Conservation (phyloP, 768 basidiomycete genomes). For the Phaeotremella skinneri region DNA sequence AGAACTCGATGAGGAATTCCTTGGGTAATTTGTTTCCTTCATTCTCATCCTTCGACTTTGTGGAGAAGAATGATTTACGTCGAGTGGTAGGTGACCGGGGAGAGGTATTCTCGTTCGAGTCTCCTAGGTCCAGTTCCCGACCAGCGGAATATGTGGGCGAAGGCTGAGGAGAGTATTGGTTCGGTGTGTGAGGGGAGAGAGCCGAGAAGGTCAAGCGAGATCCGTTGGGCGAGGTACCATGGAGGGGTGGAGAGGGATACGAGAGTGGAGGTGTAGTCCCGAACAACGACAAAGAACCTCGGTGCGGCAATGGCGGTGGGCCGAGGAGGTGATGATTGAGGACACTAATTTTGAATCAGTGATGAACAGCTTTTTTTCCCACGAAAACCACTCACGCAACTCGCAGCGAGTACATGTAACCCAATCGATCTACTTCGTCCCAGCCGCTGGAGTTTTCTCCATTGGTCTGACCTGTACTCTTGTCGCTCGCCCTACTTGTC, state of each 20-base stretch:
- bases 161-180: slow-evolving; percentile 1
- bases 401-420: slow-evolving; percentile 43
- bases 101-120: slow-evolving; percentile 6
- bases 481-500: background rate
- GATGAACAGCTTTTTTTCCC: background rate
- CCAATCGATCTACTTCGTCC: slow-evolving; percentile 38
- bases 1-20: slow-evolving; percentile 48
- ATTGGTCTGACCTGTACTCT: background rate
- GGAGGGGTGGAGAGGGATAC: slow-evolving; percentile 23
- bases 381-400: slow-evolving; percentile 37
- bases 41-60: slow-evolving; percentile 12
- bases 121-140: background rate
- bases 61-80: slow-evolving; percentile 7
- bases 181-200: slow-evolving; percentile 5
- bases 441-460: background rate
- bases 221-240: slow-evolving; percentile 30
- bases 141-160: background rate
- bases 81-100: slow-evolving; percentile 9
- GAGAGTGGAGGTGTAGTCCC: slow-evolving; percentile 18
- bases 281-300: slow-evolving; percentile 11
- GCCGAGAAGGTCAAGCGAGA: slow-evolving; percentile 20
- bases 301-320: slow-evolving; percentile 21
- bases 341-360: slow-evolving; percentile 10
- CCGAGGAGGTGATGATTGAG: slow-evolving; percentile 30
- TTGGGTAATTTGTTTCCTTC: slow-evolving; percentile 41